These are phyloP conservation scores for Pseudofabraea citricarpa DNA, from an alignment of 2,329 filamentous ascomycete genomes.

Conservation along the genomic window DNA sequence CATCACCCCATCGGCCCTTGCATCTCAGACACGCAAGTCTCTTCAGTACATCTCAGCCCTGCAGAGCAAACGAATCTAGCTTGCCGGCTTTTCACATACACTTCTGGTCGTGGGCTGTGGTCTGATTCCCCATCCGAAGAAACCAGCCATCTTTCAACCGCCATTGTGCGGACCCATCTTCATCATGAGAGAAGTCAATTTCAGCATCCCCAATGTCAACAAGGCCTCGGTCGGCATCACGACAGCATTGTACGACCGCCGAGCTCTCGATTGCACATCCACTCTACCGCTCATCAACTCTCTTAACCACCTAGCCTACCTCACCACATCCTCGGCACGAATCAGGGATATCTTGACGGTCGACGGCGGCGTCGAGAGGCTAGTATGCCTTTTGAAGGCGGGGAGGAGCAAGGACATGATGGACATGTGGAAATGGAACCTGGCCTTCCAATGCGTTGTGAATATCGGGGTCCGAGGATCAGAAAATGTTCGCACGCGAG, in stretches of 20 bases:
- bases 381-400: conserved; percentile 97
- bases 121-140: conserved; percentile 10
- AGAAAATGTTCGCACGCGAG: conserved; percentile 86
- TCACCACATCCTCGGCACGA: conserved; percentile 94
- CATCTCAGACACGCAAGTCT: conserved; percentile 9
- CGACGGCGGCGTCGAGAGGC: conserved; percentile 93
- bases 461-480: conserved; percentile 97
- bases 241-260: conserved; percentile 93
- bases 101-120: no score
- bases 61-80: conserved; percentile 14
- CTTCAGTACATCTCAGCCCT: conserved; percentile 6
- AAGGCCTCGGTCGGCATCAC: conserved; percentile 99
- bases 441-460: conserved; percentile 97
- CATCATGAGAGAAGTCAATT: conserved; percentile 99
- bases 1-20: conserved; percentile 17
- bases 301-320: conserved; percentile 95
- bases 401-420: conserved; percentile 97
- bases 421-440: conserved; percentile 99
- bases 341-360: conserved; percentile 97
- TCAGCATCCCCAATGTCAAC: conserved; percentile 98
- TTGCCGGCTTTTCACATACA: no score
- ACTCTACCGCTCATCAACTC: conserved; percentile 98
- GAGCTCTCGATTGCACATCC: conserved; percentile 96
- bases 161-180: conserved; percentile 15
- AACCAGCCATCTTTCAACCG: conserved; percentile 10